These are phyloP conservation scores for Colletotrichum sp. DNA, from an alignment of 2,329 filamentous ascomycete genomes.

Conservation along the genomic window DNA sequence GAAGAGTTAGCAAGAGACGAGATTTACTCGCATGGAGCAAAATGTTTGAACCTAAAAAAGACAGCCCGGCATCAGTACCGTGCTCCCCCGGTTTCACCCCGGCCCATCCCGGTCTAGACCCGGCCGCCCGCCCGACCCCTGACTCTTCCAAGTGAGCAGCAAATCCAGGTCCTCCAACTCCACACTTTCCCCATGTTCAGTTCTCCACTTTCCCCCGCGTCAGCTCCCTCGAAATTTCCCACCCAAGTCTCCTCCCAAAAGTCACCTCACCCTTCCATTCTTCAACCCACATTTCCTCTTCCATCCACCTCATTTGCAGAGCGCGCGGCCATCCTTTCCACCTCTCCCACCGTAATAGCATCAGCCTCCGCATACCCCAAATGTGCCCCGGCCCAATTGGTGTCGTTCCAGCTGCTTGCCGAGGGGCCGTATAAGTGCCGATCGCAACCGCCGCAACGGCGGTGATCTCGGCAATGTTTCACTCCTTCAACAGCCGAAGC, in stretches of 20 bases:
- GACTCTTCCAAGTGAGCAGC: not conserved
- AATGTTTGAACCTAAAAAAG: not conserved
- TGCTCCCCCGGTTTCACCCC: not conserved
- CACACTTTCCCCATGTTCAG: not conserved
- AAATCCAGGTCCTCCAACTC: not conserved
- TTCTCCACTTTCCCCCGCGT: not conserved
- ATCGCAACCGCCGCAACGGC: not conserved
- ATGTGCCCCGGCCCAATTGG: not conserved
- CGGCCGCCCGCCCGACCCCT: not conserved
- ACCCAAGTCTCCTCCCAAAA: not conserved
- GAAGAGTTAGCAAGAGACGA: no score
- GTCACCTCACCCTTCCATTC: not conserved
- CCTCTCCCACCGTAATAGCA: not conserved
- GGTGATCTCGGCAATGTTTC: slow-evolving; percentile 7
- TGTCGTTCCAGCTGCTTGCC: not conserved
- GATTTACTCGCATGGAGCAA: no score
- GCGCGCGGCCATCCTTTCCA: not conserved
- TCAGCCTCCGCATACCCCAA: not conserved
- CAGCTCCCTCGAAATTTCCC: not conserved
- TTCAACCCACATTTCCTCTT: not conserved
- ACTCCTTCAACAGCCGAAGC: slow-evolving; percentile 12
- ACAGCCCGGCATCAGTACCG: not conserved
- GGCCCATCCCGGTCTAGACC: not conserved
- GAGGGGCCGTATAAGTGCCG: not conserved
- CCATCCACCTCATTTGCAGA: not conserved